These are phyloP conservation scores for Spencermartinsiella ligniputridi DNA, from an alignment of 1,139 yeast genomes.

Conservation along the genomic window DNA sequence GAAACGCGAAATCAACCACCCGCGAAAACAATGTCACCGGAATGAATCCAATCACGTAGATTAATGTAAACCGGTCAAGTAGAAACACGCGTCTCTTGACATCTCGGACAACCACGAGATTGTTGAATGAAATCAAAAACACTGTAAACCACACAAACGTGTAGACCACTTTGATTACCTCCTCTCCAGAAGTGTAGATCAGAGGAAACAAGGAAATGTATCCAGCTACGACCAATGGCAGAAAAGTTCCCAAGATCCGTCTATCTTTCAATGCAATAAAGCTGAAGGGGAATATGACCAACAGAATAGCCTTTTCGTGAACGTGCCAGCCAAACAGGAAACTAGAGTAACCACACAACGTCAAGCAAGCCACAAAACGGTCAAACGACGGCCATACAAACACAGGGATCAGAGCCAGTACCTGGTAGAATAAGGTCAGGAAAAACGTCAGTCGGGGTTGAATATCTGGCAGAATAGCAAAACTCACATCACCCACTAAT, in stretches of 20 bases:
- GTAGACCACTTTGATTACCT: constrained; percentile 70
- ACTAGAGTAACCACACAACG: constrained; percentile 87
- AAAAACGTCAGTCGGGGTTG: constrained; percentile 73
- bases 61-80: constrained; percentile 64
- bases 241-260: constrained; percentile 50
- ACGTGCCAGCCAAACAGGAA: constrained; percentile 98
- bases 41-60: constrained; percentile 64
- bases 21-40: constrained; percentile 57
- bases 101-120: constrained; percentile 56
- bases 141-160: constrained; percentile 84
- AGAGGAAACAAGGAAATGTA: constrained; percentile 87
- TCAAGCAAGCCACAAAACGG: constrained; percentile 76
- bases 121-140: constrained; percentile 66
- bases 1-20: constrained; percentile 51
- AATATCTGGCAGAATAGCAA: constrained; percentile 74
- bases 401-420: constrained; percentile 68
- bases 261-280: constrained; percentile 71
- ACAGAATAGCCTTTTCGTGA: constrained; percentile 90
- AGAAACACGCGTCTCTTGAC: constrained; percentile 50
- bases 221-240: constrained; percentile 74
- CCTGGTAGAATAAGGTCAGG: constrained; percentile 76
- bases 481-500: constrained; percentile 83
- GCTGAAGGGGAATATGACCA: constrained; percentile 85
- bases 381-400: constrained; percentile 69
- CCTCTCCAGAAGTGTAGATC: constrained; percentile 74